Evolutionary conservation across 805 yeast genomes (phyloP), one percentile per base, ranked within the genome.

Genomic region (Candida pseudoglaebosa): DNA sequence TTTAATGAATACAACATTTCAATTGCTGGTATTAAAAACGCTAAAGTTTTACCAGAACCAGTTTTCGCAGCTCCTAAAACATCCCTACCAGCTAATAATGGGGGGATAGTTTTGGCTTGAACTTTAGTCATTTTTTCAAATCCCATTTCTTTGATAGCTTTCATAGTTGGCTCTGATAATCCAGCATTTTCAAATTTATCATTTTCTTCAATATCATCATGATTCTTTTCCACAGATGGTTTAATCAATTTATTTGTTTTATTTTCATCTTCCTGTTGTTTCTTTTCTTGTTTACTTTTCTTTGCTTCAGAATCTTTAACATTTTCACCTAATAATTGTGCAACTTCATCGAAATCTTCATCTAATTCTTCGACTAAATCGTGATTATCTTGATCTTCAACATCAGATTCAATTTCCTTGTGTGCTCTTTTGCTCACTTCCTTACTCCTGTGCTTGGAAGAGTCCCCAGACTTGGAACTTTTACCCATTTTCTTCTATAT

Each of bases 1-100:
- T 84, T 88, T 54, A 93, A 74, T 13, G 95, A 81, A 57, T 90
- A 84, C 39, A 93, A 73, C 67, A 89, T 69, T 66, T 93, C 99
- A 47, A 93, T 83, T 22, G 99, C 99, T 10, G 99, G 99, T 43
- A 93, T 76, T 55, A 93, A 70, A 53, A 93, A 93, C 7, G 99
- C 98, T 44, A 95, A 69, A 0, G 99, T 93, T 69, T 93, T 93
- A 59, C 99, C 99, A 1, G 97, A 89, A 39, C 99, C 99, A 2
- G 99, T 93, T 67, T 90, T 91, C 41, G 99, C 99, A n/a, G 99
- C 99, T 49, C 99, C 99, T 39, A 93, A 73, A 15, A 95, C 98
- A 65, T 93, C 99, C 52, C 91, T 79, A 32, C 99, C 99, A 1
- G 98, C 97, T 46, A 95, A 67, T 45, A 93, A 71, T 8, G 99